Conservation (phyloP, 441 rosid species). For the Bocquillonia castaneifolia region DNA sequence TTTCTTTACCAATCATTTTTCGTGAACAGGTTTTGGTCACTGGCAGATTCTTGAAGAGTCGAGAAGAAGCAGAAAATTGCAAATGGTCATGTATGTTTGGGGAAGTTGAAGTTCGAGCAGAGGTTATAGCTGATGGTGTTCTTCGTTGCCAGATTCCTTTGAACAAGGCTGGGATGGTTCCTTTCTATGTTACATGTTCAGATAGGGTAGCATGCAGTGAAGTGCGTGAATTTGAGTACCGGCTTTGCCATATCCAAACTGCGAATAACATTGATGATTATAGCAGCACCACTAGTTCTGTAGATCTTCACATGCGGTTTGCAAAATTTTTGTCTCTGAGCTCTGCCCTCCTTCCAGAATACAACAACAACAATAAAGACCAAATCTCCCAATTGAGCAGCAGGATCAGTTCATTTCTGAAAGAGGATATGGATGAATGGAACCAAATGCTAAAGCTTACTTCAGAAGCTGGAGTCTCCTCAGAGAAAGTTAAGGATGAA, state of each 20-base stretch:
- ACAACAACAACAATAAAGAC: constrained; percentile 21
- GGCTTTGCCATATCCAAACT: constrained; percentile 29
- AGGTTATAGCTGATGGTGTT: constrained; percentile 71
- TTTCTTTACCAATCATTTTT: constrained; percentile 19
- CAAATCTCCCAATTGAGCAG: constrained; percentile 48
- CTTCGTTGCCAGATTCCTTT: constrained; percentile 65
- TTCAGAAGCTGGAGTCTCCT: constrained; percentile 34
- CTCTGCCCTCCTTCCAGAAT: constrained; percentile 24
- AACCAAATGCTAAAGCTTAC: constrained; percentile 45
- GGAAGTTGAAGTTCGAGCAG: constrained; percentile 88
- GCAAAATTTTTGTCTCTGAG: constrained; percentile 52
- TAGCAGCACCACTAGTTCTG: constrained; percentile 29
- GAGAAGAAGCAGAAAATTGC: constrained; percentile 42
- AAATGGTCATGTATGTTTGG: constrained; percentile 97
- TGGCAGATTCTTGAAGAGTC: constrained; percentile 66
- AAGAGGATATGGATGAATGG: constrained; percentile 53
- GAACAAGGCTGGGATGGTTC: constrained; percentile 72
- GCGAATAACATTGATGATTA: constrained; percentile 26
- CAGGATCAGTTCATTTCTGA: constrained; percentile 57
- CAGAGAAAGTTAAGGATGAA: constrained; percentile 44
- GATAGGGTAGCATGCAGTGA: constrained; percentile 95
- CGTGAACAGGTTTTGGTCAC: constrained; percentile 53
- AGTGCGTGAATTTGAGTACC: constrained; percentile 88
- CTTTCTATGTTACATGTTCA: constrained; percentile 87
- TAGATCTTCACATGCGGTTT: constrained; percentile 49